Percentiles rank a stretch among this genome's conserved stretches.
Evolutionary conservation across 1,284 basidiomycete species (phyloP).

Genomic region (Microbotryum intermedium): DNA sequence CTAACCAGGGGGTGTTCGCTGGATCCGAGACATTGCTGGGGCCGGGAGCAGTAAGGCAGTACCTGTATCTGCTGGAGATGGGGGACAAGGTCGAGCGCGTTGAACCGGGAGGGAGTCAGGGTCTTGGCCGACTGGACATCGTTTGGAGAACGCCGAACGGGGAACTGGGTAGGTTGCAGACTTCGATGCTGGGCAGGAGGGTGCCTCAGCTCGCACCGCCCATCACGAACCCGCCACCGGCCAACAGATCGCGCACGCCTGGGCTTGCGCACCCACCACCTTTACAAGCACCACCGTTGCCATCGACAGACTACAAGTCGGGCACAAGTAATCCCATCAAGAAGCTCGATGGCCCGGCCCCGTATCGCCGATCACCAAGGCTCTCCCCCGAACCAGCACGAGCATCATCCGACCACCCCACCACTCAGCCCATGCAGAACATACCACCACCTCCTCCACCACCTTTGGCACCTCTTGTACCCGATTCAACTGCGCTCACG

Average conservation of each 20-base stretch:
- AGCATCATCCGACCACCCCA: background rate
- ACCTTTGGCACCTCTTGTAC: background rate
- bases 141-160: slow-evolving; percentile 34
- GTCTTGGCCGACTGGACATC: slow-evolving; percentile 28
- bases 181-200: slow-evolving; percentile 21
- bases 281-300: background rate
- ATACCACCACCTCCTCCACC: background rate
- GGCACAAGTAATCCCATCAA: background rate
- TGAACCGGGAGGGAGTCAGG: slow-evolving; percentile 4
- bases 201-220: slow-evolving; percentile 8
- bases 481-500: background rate
- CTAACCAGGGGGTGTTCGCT: background rate
- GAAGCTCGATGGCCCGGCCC: background rate
- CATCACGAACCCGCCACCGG: background rate
- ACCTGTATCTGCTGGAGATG: slow-evolving; percentile 29
- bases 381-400: background rate
- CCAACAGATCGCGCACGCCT: background rate
- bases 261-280: background rate
- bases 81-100: background rate
- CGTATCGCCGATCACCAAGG: background rate
- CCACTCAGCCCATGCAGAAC: background rate
- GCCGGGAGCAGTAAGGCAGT: slow-evolving; percentile 35
- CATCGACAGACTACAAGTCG: background rate
- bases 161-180: slow-evolving; percentile 30
- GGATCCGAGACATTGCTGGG: slow-evolving; percentile 13